These are phyloP conservation scores for Clonostachys solani DNA, from an alignment of 2,329 filamentous ascomycete genomes.

Conservation along the genomic window DNA sequence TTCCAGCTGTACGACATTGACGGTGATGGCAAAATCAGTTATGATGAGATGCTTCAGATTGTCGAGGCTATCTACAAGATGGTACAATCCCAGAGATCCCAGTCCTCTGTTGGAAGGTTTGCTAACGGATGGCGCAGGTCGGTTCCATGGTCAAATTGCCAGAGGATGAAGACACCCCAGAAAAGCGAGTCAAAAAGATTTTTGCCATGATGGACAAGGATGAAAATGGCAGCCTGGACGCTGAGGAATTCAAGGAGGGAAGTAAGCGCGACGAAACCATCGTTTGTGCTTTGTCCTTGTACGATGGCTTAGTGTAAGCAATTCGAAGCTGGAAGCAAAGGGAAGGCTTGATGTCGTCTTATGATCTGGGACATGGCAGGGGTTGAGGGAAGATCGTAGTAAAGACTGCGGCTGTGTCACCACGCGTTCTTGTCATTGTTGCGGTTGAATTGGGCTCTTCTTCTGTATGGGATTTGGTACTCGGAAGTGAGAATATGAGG, in stretches of 20 bases:
- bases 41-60: conserved; percentile 98
- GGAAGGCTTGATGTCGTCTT: too few species aligned
- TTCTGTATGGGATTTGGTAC: too few species aligned
- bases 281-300: conserved; percentile 91
- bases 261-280: conserved; percentile 99
- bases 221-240: conserved; percentile 93
- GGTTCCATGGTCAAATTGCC: conserved; percentile 99
- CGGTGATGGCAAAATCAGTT: conserved; percentile 97
- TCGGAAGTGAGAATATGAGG: too few species aligned
- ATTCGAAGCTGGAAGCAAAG: too few species aligned
- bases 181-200: conserved; percentile 97
- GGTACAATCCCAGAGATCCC: conserved; percentile 46
- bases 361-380: too few species aligned
- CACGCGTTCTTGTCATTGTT: too few species aligned
- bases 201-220: conserved; percentile 99
- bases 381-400: too few species aligned
- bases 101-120: neutral
- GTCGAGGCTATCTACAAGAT: conserved; percentile 99
- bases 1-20: conserved; percentile 99
- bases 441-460: too few species aligned
- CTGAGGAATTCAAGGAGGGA: conserved; percentile 98
- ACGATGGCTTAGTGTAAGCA: conserved; percentile 82
- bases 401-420: too few species aligned
- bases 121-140: conserved; percentile 53
- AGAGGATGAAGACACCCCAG: conserved; percentile 96